Base-by-base conservation (phyloP, 2,329 filamentous ascomycete species). In the Stachybotrys elegans region DNA sequence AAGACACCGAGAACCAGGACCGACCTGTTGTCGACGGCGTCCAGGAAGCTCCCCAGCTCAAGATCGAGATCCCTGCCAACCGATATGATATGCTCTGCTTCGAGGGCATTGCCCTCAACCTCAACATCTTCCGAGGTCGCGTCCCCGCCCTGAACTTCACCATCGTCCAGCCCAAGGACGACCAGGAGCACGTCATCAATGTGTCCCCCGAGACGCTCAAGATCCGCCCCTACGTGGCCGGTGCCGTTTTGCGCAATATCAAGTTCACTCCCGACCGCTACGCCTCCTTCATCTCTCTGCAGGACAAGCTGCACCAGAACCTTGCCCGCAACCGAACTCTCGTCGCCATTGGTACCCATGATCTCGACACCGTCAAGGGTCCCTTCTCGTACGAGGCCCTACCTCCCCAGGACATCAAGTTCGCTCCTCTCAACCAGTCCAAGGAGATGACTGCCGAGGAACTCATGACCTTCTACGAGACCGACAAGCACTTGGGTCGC, bases 221-320 rank as follows among this genome's bases (percentile, higher is more conserved):
- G 66, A 83, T 98, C 55, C 82, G 93, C 40, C 92, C 91, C 32
- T 88, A 93, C 53, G 86, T 95, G 51, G 88, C 92, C 14, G 90
- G 86, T 49, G 90, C 92, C 39, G 87, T 98, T 52, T 73, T 98
- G 50, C 84, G 93, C 54, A 88, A 90, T 63, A 79, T 98, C 73
- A 89, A 84, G 59, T 97, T 98, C 75, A 91, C 88, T 56, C 78
- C 93, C 71, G 88, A 84, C 54, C 79, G 86, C 53, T 98, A 98
- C 67, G 88, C 95, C 56, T 96, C 90, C 60, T 98, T 98, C 86
- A 98, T 98, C 63, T 81, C 85, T 45, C 78, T 98, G 39, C 93
- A 98, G 72, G 94, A 98, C 71, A 98, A 98, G 73, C 80, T 98
- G 39, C 93, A 98, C 72, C 86, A 92, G 65, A 98, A 98, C 62